phyloP scores from a whole-genome alignment of 2,329 filamentous ascomycete species.

The Zarea fungicola region DNA sequence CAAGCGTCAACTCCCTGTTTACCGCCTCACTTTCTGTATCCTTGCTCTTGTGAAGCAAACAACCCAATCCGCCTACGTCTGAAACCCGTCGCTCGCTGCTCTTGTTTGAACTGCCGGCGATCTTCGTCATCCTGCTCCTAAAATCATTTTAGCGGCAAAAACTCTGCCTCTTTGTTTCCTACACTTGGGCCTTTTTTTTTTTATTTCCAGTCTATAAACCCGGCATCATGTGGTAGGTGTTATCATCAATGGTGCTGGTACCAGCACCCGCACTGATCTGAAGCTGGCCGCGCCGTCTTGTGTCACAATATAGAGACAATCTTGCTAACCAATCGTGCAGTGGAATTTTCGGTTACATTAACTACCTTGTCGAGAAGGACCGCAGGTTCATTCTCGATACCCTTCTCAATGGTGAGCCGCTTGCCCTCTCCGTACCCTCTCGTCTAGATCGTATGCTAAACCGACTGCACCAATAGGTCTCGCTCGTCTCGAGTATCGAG shows the following conservation, averaged over 20 bases:
- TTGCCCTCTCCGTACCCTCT: neutral
- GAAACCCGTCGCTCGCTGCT: neutral
- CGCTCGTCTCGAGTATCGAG: constrained; percentile 93
- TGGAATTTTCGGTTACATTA: constrained; percentile 98
- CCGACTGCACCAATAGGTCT: constrained; percentile 56
- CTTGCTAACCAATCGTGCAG: constrained; percentile 40
- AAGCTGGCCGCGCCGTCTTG: neutral
- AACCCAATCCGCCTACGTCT: neutral
- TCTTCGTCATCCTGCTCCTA: constrained; percentile 3
- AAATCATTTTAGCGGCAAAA: neutral
- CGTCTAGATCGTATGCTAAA: constrained; percentile 24
- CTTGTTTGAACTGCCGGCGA: constrained; percentile 3
- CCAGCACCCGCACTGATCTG: neutral
- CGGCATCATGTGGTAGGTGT: constrained; percentile 8
- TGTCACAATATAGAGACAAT: neutral
- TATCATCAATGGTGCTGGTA: neutral
- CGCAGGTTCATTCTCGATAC: constrained; percentile 94
- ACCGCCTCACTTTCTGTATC: neutral
- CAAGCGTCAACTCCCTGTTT: neutral
- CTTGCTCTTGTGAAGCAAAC: neutral
- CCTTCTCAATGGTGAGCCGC: constrained; percentile 74
- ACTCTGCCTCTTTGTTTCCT: neutral
- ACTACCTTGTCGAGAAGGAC: constrained; percentile 99
- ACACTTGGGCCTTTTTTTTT: neutral
- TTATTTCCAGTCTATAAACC: neutral